Evolutionary conservation across 768 basidiomycete genomes (phyloP).

Genomic region (Lactarius psammicola): DNA sequence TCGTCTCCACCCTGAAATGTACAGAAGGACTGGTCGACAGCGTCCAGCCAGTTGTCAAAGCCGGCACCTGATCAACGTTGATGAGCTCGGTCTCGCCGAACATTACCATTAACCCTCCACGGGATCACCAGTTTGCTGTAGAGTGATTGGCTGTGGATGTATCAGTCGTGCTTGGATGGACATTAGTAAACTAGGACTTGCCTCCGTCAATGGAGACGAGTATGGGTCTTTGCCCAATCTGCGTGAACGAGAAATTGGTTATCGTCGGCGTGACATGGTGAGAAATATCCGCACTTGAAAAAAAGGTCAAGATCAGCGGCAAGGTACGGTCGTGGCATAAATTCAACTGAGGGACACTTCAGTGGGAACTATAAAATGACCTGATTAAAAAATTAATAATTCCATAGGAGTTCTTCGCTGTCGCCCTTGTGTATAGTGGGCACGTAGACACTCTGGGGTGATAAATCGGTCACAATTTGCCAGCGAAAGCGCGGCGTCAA

Average conservation of each 20-base stretch:
- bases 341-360: constrained; percentile 38
- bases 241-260: constrained; percentile 41
- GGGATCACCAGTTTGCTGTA: constrained; percentile 40
- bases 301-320: constrained; percentile 46
- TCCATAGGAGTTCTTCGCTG: constrained; percentile 52
- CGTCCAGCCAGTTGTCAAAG: constrained; percentile 28
- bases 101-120: constrained; percentile 30
- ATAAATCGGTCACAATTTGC: constrained; percentile 41
- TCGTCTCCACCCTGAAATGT: constrained; percentile 23
- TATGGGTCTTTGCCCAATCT: constrained; percentile 42
- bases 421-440: constrained; percentile 44
- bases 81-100: constrained; percentile 18
- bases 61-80: constrained; percentile 11
- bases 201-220: constrained; percentile 40
- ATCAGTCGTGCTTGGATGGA: constrained; percentile 29
- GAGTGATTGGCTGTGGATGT: constrained; percentile 36
- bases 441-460: constrained; percentile 58
- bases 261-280: constrained; percentile 5
- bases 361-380: not conserved
- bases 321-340: constrained; percentile 43
- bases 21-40: constrained; percentile 25
- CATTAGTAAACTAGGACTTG: constrained; percentile 19
- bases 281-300: constrained; percentile 25
- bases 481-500: constrained; percentile 29
- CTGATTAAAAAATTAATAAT: constrained; percentile 35